phyloP scores from a whole-genome alignment of 2,329 filamentous ascomycete genomes.

The Hymenotorrendiella dingleyae region DNA sequence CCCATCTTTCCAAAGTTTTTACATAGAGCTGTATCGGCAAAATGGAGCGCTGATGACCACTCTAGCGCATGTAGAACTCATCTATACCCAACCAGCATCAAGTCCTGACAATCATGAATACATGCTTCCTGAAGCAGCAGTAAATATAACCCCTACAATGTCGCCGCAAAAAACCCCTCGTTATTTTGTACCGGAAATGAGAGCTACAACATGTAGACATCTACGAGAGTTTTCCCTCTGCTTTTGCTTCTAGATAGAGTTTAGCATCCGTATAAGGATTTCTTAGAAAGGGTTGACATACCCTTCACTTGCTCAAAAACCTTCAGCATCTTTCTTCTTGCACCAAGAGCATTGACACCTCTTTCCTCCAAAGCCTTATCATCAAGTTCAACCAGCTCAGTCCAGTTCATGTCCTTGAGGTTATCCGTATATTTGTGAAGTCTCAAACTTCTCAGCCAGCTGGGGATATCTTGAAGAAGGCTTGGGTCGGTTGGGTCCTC shows the following conservation, averaged over 20 bases:
- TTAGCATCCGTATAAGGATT: constrained; percentile 25
- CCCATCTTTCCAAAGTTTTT: too few species aligned
- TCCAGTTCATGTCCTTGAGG: constrained; percentile 95
- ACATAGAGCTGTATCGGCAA: constrained; percentile 6
- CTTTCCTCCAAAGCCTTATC: constrained; percentile 89
- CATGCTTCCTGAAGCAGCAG: constrained; percentile 10
- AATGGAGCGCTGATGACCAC: too few species aligned
- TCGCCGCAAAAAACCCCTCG: neutral
- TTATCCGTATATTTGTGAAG: constrained; percentile 99
- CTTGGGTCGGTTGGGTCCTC: constrained; percentile 92
- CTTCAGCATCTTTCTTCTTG: constrained; percentile 96
- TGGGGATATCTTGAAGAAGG: constrained; percentile 89
- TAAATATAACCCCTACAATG: constrained; percentile 4
- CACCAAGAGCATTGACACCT: constrained; percentile 91
- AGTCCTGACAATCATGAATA: constrained; percentile 7
- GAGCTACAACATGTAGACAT: constrained; percentile 1
- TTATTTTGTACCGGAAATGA: constrained; percentile 1
- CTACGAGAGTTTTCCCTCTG: constrained; percentile 62
- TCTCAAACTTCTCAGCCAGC: constrained; percentile 88
- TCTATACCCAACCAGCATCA: constrained; percentile 5
- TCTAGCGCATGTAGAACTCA: too few species aligned
- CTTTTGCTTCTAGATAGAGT: constrained; percentile 55
- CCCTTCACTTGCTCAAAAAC: constrained; percentile 95
- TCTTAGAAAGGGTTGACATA: constrained; percentile 33
- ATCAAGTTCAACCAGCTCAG: constrained; percentile 83